Base-by-base conservation (phyloP, 2,329 filamentous ascomycete genomes). In the Rugonectria rugulosa region DNA sequence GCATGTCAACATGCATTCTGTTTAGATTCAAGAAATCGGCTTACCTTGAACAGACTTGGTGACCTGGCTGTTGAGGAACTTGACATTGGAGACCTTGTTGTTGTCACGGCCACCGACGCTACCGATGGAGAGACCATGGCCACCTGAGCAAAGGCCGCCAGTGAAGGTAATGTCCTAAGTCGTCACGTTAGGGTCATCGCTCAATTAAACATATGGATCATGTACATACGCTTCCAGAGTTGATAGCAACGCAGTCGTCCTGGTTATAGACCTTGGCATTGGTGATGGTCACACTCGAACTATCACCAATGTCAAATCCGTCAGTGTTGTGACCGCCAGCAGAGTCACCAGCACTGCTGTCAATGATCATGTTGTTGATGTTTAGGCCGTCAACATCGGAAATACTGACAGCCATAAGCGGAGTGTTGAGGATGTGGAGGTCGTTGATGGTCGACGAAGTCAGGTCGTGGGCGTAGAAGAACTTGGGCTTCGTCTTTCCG, bases 171-270 rank as follows among this genome's bases (percentile, higher is more conserved):
- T 81, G 55, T 79, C 70, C 66, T 68, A 11, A 17, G 9, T 9
- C 5, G n/a, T 19, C 24, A 27, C 5, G 5, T 36, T 17, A 36
- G 32, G 19, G 32, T 38, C 12, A 2, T 1, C 2, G 2, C 10
- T 36, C 37, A 48, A 8, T 24, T 2, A 6, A 44, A 15, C 4
- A 2, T 5, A 5, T 21, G 7, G 5, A 5, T 4, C 7, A 2
- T 5, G 0, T 0, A 26, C 48, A 34, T 10, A 66, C 66, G 11
- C 69, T 75, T 19, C 79, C 79, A 14, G 80, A 83, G 71, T 84
- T 86, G 50, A 83, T 61, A 4, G 83, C 83, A 29, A 86, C 74
- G 62, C 84, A 87, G 62, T 86, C 83, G 52, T 87, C 84, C 69
- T 87, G 84, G 73, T 86, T 86, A 63, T 81, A 78, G 31, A 87